These are phyloP conservation scores for Kingdonia uniflora DNA, from an alignment of 164 flowering plant species.

Conservation along the genomic window DNA sequence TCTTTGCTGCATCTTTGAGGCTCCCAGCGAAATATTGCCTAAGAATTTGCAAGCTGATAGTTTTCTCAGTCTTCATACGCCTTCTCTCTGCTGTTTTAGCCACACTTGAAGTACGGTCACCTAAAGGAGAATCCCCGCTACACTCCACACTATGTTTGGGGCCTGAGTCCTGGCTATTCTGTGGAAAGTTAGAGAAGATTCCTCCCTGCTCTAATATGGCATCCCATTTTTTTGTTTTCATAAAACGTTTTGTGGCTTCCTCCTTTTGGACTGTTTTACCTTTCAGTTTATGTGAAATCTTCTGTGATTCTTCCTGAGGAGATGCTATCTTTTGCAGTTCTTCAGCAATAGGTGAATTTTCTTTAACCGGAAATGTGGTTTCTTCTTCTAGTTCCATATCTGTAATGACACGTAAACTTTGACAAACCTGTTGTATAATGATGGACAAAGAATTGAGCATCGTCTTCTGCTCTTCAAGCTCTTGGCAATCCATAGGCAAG, in stretches of 20 bases:
- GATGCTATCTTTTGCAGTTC: slow-evolving; percentile 10
- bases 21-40: slow-evolving; percentile 81
- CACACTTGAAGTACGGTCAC: slow-evolving; percentile 16
- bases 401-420: slow-evolving; percentile 33
- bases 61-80: slow-evolving; percentile 61
- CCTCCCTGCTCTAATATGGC: slow-evolving; percentile 7
- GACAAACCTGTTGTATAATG: slow-evolving; percentile 37
- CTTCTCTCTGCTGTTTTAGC: slow-evolving; percentile 40
- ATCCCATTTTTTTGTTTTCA: slow-evolving; percentile 29
- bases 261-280: slow-evolving; percentile 17
- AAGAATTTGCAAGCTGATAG: slow-evolving; percentile 71
- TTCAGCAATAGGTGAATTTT: slow-evolving; percentile 20
- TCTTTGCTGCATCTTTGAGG: slow-evolving; percentile 90
- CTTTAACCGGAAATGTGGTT: slow-evolving; percentile 9
- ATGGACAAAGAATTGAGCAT: slow-evolving; percentile 38
- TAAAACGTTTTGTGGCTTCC: slow-evolving; percentile 17
- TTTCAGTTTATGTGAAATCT: slow-evolving; percentile 20
- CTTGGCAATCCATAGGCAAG: slow-evolving; percentile 26
- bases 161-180: slow-evolving; percentile 24
- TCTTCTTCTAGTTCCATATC: slow-evolving; percentile 50
- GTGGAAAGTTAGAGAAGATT: slow-evolving; percentile 15
- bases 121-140: slow-evolving; percentile 26
- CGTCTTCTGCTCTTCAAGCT: slow-evolving; percentile 22
- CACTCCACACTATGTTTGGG: slow-evolving; percentile 16
- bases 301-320: slow-evolving; percentile 6